Percentiles rank a stretch among this genome's conserved stretches.
Conservation (phyloP, 805 yeast species). For the Wickerhamiella sergipiensis region DNA sequence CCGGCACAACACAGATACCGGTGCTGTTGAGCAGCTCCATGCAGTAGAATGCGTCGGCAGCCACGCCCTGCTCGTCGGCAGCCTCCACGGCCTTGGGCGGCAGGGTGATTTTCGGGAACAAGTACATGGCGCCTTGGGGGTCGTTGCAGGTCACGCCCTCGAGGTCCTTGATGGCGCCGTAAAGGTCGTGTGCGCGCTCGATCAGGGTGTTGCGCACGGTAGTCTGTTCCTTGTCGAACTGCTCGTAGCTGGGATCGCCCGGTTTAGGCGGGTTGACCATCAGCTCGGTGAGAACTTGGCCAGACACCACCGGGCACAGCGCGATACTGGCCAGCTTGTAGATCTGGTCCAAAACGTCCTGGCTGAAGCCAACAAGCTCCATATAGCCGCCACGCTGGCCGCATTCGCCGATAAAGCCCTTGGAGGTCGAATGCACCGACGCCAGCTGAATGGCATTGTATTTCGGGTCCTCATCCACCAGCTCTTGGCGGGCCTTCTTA, state of each 20-base stretch:
- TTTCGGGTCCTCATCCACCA: slow-evolving; percentile 37
- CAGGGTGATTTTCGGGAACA: slow-evolving; percentile 68
- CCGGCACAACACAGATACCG: slow-evolving; percentile 96
- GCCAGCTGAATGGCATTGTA: slow-evolving; percentile 74
- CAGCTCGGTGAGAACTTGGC: slow-evolving; percentile 84
- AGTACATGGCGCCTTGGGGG: slow-evolving; percentile 97
- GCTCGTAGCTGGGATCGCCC: slow-evolving; percentile 63
- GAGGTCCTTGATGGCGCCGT: slow-evolving; percentile 58
- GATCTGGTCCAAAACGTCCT: slow-evolving; percentile 54
- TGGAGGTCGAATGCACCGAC: slow-evolving; percentile 92
- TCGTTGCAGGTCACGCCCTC: slow-evolving; percentile 74
- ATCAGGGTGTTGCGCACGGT: slow-evolving; percentile 49
- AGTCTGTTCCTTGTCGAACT: slow-evolving; percentile 48
- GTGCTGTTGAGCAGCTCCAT: slow-evolving; percentile 68
- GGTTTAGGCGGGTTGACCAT: slow-evolving; percentile 82
- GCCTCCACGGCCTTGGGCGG: slow-evolving; percentile 47
- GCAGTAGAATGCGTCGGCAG: slow-evolving; percentile 86
- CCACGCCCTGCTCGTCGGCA: slow-evolving; percentile 41
- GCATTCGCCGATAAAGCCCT: slow-evolving; percentile 96
- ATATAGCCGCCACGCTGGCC: slow-evolving; percentile 99
- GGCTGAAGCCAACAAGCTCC: slow-evolving; percentile 75
- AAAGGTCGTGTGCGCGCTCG: slow-evolving; percentile 49
- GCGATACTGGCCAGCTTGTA: slow-evolving; percentile 82
- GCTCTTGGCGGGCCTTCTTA: slow-evolving; percentile 59
- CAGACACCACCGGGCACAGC: slow-evolving; percentile 86